Base-by-base conservation (phyloP, 2,329 filamentous ascomycete genomes). In the Ceratocystis colombiana region DNA sequence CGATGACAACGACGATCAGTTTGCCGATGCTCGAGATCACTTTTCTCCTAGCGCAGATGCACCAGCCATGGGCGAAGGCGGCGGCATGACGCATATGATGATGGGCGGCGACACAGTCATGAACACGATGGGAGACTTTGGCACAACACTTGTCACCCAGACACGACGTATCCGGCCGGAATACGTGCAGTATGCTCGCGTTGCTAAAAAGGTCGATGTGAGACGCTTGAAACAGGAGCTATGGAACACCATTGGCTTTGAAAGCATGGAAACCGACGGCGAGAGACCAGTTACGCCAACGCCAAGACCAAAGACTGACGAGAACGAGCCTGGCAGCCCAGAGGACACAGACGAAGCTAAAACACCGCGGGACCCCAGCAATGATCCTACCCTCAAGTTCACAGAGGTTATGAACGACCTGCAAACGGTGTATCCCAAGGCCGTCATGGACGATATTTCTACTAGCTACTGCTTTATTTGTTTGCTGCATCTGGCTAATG, bases 391-490 rank as follows among this genome's bases (percentile, higher is more conserved):
- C 2, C 81, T 96, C 70, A 91, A 88, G 71, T 99, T 99, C 76
- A 97, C 92, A 0, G 80, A 88, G 22, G 86, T 99, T 68, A 95
- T 99, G 85, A 95, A 96, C 73, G 87, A 87, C 69, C 78, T 99
- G 61, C 89, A 95, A 73, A 77, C 81, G 3, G 90, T 96, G 6
- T 99, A 99, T 73, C 87, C 91, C 10, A 88, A 89, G 74, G 82
- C 89, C 70, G 84, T 86, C 68, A 89, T 99, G 85, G 86, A 88
- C 68, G 94, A 99, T 75, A 97, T 99, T 72, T 96, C 91, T 45
- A 99, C 94, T 0, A 95, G 84, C 69, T 88, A 79, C 76, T 96
- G 94, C 74, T 99, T 97, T 77, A 99, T 99, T 72, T 95, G 89
- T 72, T 77, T 96, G 67, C 78, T 96, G 70, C 92, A 96, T 76